Evolutionary conservation across 768 basidiomycete species (phyloP), one percentile per base, ranked within the genome.

Genomic region (Naematelia encephala): DNA sequence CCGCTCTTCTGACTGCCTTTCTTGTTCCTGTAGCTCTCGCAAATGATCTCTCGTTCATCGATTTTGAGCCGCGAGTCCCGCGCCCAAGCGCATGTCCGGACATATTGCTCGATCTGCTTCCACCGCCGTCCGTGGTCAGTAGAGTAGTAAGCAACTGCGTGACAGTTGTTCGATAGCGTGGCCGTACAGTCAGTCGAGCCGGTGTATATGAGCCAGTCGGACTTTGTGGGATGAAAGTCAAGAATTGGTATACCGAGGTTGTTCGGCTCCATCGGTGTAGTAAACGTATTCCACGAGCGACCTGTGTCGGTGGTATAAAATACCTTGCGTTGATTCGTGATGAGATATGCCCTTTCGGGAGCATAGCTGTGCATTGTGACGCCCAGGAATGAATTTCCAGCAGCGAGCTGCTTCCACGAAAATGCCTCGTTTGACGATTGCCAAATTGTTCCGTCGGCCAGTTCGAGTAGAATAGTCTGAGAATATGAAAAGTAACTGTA

Each of bases 371-470:
- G 94, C 80, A 93, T 89, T 68, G 88, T 88, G 78, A 97, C 88
- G 0, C 83, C 85, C 30, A 96, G 78, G 80, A 97, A 88, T 14
- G 81, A 83, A 59, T 86, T 81, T 0, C 79, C 80, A 0, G 84
- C 81, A 70, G 75, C 79, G 13, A 86, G 81, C 59, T 85, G 86
- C 44, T 82, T 81, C 93, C 94, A 99, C 0, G 86, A 86, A 77
- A 90, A 91, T 0, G 94, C 96, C 77, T 99, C 93, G 72, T 92
- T 97, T 68, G 84, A 85, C 0, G 91, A 96, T 79, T 97, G 92
- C 91, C 91, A 98, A 54, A 98, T 81, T 0, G 84, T 82, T 61
- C 84, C 77, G 69, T 98, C 91, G 1, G 75, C 73, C 2, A 96
- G 82, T 4, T 89, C 86, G 42, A 90, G 85, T 28, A 99, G 83